A percentile compares a stretch with the other conserved stretches of the same genome.
Conservation (phyloP, 805 yeast species). For the Candida orba region DNA sequence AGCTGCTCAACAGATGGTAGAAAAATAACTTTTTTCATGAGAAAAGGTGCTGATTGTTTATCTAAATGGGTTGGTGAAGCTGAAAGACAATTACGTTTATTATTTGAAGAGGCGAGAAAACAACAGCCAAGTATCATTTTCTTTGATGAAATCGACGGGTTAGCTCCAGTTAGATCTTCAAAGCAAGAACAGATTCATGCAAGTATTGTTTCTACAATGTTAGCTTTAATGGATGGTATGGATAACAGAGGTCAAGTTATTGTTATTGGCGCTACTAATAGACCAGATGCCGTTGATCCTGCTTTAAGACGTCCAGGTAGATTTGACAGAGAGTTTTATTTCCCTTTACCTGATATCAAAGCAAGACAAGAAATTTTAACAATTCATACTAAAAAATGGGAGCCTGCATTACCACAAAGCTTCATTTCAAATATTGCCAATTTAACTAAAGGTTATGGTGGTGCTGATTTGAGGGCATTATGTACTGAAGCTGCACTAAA, state of each 20-base stretch:
- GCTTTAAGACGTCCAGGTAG: constrained; percentile 96
- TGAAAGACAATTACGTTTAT: constrained; percentile 81
- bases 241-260: constrained; percentile 97
- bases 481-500: constrained; percentile 94
- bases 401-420: constrained; percentile 52
- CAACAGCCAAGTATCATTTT: constrained; percentile 95
- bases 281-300: constrained; percentile 98
- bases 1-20: constrained; percentile 79
- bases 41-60: constrained; percentile 95
- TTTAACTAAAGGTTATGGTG: constrained; percentile 93
- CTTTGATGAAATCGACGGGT: constrained; percentile 96
- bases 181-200: constrained; percentile 99
- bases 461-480: constrained; percentile 90
- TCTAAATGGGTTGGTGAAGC: constrained; percentile 99
- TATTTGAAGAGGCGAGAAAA: constrained; percentile 93
- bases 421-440: constrained; percentile 65
- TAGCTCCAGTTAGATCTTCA: constrained; percentile 96
- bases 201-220: constrained; percentile 87
- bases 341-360: constrained; percentile 80
- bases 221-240: constrained; percentile 99
- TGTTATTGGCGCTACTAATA: constrained; percentile 95
- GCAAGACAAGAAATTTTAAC: constrained; percentile 73
- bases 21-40: constrained; percentile 93
- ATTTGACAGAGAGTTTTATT: constrained; percentile 93
- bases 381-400: constrained; percentile 89